These are phyloP conservation scores for Xylaria sp. DNA, from an alignment of 2,329 filamentous ascomycete genomes.

Conservation along the genomic window DNA sequence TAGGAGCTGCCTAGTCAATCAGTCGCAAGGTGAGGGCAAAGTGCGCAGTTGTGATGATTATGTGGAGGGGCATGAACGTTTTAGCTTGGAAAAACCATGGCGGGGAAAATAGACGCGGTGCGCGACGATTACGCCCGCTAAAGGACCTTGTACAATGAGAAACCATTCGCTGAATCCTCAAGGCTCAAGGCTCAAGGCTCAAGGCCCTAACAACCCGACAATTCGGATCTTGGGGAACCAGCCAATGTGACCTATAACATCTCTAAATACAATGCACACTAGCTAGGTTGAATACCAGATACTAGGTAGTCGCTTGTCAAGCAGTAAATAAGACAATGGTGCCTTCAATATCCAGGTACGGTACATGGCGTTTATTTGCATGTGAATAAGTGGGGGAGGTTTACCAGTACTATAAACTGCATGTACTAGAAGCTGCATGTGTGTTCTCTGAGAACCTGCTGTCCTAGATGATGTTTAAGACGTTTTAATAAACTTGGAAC, in stretches of 20 bases:
- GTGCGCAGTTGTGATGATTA: neutral
- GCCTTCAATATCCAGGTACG: too few relatives aligned
- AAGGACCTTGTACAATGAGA: neutral
- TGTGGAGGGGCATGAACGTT: slow-evolving; percentile 30
- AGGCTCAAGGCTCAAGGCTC: too few relatives aligned
- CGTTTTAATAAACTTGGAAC: neutral
- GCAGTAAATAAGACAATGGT: too few relatives aligned
- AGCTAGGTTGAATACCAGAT: neutral
- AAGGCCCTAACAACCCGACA: neutral
- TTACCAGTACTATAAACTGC: too few relatives aligned
- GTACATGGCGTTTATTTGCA: neutral
- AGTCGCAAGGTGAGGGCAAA: slow-evolving; percentile 17
- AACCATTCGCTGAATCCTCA: neutral
- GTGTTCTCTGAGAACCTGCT: too few relatives aligned
- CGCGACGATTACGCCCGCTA: slow-evolving; percentile 23
- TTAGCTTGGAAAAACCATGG: slow-evolving; percentile 31
- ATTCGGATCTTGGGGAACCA: neutral
- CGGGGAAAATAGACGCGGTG: slow-evolving; percentile 30
- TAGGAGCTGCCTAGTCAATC: neutral
- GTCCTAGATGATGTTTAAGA: too few relatives aligned
- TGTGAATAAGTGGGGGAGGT: slow-evolving; percentile 9
- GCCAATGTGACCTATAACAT: neutral
- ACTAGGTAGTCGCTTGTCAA: too few relatives aligned
- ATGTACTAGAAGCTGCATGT: too few relatives aligned
- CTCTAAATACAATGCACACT: neutral